These are phyloP conservation scores for Suillus plorans DNA, from an alignment of 768 basidiomycete genomes.

Conservation along the genomic window DNA sequence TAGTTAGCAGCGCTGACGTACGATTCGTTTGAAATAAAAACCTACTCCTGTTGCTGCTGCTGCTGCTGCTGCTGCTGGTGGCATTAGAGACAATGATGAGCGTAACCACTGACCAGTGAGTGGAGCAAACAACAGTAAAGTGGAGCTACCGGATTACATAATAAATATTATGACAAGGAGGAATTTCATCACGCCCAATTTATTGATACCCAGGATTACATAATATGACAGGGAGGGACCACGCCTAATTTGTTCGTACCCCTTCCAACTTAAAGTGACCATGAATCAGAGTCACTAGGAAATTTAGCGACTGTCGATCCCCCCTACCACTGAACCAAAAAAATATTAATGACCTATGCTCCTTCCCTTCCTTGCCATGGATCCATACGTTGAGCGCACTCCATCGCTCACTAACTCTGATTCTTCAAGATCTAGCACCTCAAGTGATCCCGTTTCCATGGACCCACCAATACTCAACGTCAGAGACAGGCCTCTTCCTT, in stretches of 20 bases:
- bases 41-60: conserved; percentile 1
- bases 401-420: conserved; percentile 32
- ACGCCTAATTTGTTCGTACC: conserved; percentile 1
- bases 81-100: conserved; percentile 9
- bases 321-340: background rate
- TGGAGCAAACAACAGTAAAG: conserved; percentile 4
- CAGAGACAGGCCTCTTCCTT: conserved; percentile 19
- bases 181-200: too few species aligned
- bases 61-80: conserved; percentile 2
- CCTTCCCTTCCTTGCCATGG: conserved; percentile 21
- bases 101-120: background rate
- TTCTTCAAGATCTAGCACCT: conserved; percentile 16
- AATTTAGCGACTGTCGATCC: conserved; percentile 1
- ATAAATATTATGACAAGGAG: background rate
- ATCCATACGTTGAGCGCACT: conserved; percentile 20
- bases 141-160: background rate
- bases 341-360: conserved; percentile 9
- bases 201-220: background rate
- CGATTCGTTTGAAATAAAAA: too few species aligned
- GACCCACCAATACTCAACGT: background rate
- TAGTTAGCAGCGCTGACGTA: background rate
- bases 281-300: background rate
- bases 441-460: conserved; percentile 19
- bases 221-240: background rate
- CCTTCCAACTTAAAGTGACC: background rate